Conservation (phyloP, 2,329 filamentous ascomycete species). For the Pseudovirgaria hyperparasitica region DNA sequence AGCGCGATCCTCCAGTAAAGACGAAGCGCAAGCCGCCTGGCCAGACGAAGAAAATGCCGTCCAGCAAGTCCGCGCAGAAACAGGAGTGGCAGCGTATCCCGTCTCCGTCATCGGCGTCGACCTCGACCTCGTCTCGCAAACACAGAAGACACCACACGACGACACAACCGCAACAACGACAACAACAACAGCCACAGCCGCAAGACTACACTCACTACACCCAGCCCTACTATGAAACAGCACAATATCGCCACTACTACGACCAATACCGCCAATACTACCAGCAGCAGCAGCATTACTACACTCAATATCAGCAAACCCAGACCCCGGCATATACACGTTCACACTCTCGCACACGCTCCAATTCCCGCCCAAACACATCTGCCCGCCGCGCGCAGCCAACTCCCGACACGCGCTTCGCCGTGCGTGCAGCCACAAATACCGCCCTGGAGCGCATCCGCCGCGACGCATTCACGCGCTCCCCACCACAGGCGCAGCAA, state of each 20-base stretch:
- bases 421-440: slow-evolving; percentile 23
- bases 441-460: slow-evolving; percentile 21
- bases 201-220: not conserved
- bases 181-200: slow-evolving; percentile 8
- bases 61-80: slow-evolving; percentile 13
- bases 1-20: slow-evolving; percentile 20
- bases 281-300: slow-evolving; percentile 9
- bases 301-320: slow-evolving; percentile 17
- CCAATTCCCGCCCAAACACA: no score
- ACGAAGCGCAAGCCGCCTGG: slow-evolving; percentile 14
- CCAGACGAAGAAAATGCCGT: slow-evolving; percentile 7
- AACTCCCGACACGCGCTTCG: slow-evolving; percentile 24
- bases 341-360: slow-evolving; percentile 17
- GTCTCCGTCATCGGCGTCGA: slow-evolving; percentile 18
- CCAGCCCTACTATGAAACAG: no score
- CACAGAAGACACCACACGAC: slow-evolving; percentile 17
- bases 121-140: slow-evolving; percentile 14
- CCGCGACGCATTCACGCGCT: slow-evolving; percentile 21
- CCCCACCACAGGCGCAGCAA: slow-evolving; percentile 18
- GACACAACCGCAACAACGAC: slow-evolving; percentile 10
- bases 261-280: slow-evolving; percentile 8
- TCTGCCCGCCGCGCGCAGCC: slow-evolving; percentile 17
- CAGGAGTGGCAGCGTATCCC: slow-evolving; percentile 17
- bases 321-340: slow-evolving; percentile 12
- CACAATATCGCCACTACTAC: slow-evolving; percentile 4